Evolutionary conservation across 1,284 basidiomycete genomes (phyloP), one percentile per base, ranked within the genome.

Genomic region (Kalmanozyma brasiliensis): DNA sequence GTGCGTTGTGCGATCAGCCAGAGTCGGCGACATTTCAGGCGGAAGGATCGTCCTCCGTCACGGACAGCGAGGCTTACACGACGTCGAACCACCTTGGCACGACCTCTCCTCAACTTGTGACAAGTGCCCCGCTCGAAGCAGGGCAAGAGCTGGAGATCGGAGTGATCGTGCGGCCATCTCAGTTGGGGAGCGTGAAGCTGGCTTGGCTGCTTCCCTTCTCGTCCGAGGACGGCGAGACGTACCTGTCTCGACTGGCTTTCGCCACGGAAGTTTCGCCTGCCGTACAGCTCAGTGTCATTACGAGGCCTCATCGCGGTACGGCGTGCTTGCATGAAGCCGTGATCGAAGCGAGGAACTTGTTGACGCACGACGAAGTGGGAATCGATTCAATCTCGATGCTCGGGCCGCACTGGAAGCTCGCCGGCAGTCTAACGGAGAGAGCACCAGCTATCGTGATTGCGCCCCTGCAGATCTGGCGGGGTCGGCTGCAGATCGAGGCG

Each of bases 31-130:
- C 26, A 2, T 70, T 70, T 32, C 26, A 29, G 11, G 11, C 26
- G 26, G 26, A 29, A 6, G 48, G 40, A 5, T 13, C 16, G 13
- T 5, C 5, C n/a, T n/a, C 13, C n/a, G 38, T 11, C 23, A 11
- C 84, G 22, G 8, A 14, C 5, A 45, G 16, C 4, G 29, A 16
- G 22, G 17, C 45, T 9, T 5, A 22, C 22, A 68, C 49, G 0
- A 73, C 85, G 19, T 45, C 56, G 8, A 78, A 85, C 11, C 65
- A 75, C 1, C 57, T 73, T 6, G 59, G 76, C 0, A 56, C 78
- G 40, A 26, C 35, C 5, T 13, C 5, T 1, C 53, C 62, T 0
- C 36, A 58, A 17, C 14, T 6, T 3, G 36, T 70, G 0, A 9
- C 62, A 23, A 52, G 47, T 10, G 3, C 4, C 0, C 43, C 13